A percentile compares a stretch with the other conserved stretches of the same genome.
These are phyloP conservation scores for Coriolopsis trogii DNA, from an alignment of 1,284 basidiomycete species.

Conservation along the genomic window DNA sequence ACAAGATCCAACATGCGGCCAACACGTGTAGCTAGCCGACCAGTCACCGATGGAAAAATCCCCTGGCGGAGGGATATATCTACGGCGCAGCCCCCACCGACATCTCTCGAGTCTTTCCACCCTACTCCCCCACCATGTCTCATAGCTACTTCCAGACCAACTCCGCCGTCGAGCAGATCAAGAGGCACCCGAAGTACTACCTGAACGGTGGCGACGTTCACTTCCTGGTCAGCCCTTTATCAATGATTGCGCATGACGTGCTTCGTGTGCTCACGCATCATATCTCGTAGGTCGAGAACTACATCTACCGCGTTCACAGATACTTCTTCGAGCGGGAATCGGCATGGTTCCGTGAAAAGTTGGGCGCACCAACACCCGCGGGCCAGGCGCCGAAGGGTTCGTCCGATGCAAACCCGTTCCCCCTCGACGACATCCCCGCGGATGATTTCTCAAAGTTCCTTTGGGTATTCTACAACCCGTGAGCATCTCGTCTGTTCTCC, in stretches of 20 bases:
- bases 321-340: slow-evolving; percentile 73
- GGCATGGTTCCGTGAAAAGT: slow-evolving; percentile 46
- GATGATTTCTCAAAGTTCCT: slow-evolving; percentile 59
- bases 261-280: background rate
- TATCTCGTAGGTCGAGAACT: slow-evolving; percentile 46
- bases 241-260: background rate
- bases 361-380: slow-evolving; percentile 47
- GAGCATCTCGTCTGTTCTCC: slow-evolving; percentile 28
- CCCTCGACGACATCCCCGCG: slow-evolving; percentile 49
- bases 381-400: slow-evolving; percentile 46
- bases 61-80: slow-evolving; percentile 28
- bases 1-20: slow-evolving; percentile 35
- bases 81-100: slow-evolving; percentile 16
- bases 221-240: slow-evolving; percentile 49
- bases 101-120: slow-evolving; percentile 30
- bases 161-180: slow-evolving; percentile 35
- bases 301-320: slow-evolving; percentile 59
- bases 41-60: slow-evolving; percentile 13
- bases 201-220: slow-evolving; percentile 56
- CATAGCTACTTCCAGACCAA: slow-evolving; percentile 30
- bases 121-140: slow-evolving; percentile 29
- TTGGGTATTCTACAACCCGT: slow-evolving; percentile 77
- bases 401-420: slow-evolving; percentile 51
- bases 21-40: slow-evolving; percentile 42
- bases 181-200: slow-evolving; percentile 51